A percentile compares a stretch with the other conserved stretches of the same genome.
These are phyloP conservation scores for Exophiala oligosperma DNA, from an alignment of 2,329 filamentous ascomycete genomes.

Conservation along the genomic window DNA sequence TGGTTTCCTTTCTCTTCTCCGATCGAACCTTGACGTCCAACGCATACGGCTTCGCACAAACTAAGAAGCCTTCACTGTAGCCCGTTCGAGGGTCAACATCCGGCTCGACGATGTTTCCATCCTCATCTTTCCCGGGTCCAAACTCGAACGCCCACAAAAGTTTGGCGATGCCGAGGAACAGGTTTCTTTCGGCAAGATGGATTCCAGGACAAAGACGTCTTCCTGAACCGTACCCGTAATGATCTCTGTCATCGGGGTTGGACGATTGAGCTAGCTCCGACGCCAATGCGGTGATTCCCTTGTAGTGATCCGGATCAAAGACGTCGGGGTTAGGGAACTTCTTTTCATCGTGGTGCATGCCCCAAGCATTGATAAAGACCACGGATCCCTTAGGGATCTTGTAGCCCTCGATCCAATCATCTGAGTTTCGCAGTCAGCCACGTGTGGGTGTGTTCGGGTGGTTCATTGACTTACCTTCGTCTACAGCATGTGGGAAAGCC, in stretches of 20 bases:
- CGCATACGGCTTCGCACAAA: slow-evolving; percentile 36
- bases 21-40: slow-evolving; percentile 33
- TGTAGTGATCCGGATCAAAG: slow-evolving; percentile 44
- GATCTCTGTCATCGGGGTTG: slow-evolving; percentile 32
- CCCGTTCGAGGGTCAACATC: slow-evolving; percentile 39
- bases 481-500: slow-evolving; percentile 48
- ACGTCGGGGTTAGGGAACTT: slow-evolving; percentile 41
- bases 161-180: slow-evolving; percentile 33
- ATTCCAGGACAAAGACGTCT: slow-evolving; percentile 37
- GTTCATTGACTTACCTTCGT: slow-evolving; percentile 19
- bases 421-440: slow-evolving; percentile 26
- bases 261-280: slow-evolving; percentile 37
- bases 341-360: slow-evolving; percentile 37
- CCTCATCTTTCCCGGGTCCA: slow-evolving; percentile 24
- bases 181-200: slow-evolving; percentile 35
- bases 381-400: slow-evolving; percentile 48
- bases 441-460: slow-evolving; percentile 22
- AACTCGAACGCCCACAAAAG: slow-evolving; percentile 37
- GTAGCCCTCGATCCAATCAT: slow-evolving; percentile 43
- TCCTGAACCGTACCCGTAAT: slow-evolving; percentile 35
- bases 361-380: slow-evolving; percentile 52
- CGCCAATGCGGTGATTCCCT: slow-evolving; percentile 32
- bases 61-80: slow-evolving; percentile 39
- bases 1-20: slow-evolving; percentile 33
- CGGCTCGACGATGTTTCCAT: slow-evolving; percentile 31